Evolutionary conservation across 495 filamentous ascomycete genomes (phyloP), one percentile per base, ranked within the genome.

Genomic region (Cladorrhinum samala): DNA sequence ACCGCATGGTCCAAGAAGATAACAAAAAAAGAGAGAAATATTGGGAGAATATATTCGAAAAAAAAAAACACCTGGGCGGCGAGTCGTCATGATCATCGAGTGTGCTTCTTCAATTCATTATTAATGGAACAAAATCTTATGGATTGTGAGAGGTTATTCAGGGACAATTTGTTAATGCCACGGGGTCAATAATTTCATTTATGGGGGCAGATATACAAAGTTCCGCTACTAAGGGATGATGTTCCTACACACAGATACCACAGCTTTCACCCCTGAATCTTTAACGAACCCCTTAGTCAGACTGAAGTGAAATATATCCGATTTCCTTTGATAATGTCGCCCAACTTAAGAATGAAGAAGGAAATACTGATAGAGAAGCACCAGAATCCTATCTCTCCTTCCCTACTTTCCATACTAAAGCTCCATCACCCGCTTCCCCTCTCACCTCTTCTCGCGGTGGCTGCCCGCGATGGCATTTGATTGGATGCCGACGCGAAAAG

Each of bases 401-500:
- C n/a, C n/a, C n/a, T n/a, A n/a, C n/a, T n/a, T n/a, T n/a, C n/a
- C n/a, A 45, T 45, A 45, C 13, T 21, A 17, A 21, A 20, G 24
- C 20, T 13, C 42, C 42, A 14, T 45, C 17, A 17, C 24, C 42
- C 18, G 4, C 17, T 20, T 17, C 14, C 5, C 9, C 16, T 57
- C 50, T 49, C 37, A 50, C 13, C 21, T 58, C 53, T 42, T 20
- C 36, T 52, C 45, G 33, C 13, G 24, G 17, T 27, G 30, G 36
- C 25, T 1, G 20, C 11, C 43, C 9, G 41, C 36, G 54, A 59
- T 43, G 40, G 39, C 48, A 41, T 48, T 51, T 33, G 50, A 37
- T 45, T 41, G 46, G 57, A 65, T 62, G 44, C 64, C 56, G 54
- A 67, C 60, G 61, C 52, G n/a, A 61, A 53, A 65, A 54, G 66